Evolutionary conservation across 1,284 basidiomycete species (phyloP).

Genomic region (Abortiporus biennis): DNA sequence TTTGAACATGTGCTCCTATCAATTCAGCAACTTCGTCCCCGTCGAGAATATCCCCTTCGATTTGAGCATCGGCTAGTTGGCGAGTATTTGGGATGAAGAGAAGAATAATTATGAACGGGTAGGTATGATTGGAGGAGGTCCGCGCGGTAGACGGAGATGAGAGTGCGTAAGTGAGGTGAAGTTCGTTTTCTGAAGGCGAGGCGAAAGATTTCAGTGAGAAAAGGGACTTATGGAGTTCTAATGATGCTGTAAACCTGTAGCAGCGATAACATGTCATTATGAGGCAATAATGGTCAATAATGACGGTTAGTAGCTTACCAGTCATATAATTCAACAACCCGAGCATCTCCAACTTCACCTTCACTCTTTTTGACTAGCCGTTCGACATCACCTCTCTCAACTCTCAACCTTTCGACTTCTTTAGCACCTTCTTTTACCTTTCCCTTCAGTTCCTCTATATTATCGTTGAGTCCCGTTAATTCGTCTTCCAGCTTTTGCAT

Average conservation of each 20-base stretch:
- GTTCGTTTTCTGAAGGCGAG: conserved; percentile 65
- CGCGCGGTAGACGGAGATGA: too few relatives aligned
- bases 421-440: conserved; percentile 49
- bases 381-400: conserved; percentile 66
- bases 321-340: conserved; percentile 58
- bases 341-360: conserved; percentile 60
- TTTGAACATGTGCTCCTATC: conserved; percentile 56
- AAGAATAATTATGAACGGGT: conserved; percentile 40
- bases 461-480: conserved; percentile 33
- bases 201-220: conserved; percentile 55
- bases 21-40: conserved; percentile 48
- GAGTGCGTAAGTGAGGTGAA: conserved; percentile 59
- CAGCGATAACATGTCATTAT: conserved; percentile 1
- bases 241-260: conserved; percentile 61
- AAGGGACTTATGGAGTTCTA: conserved; percentile 58
- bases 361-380: conserved; percentile 54
- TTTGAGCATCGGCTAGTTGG: conserved; percentile 50
- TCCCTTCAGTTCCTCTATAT: conserved; percentile 49
- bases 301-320: conserved; percentile 41
- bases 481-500: conserved; percentile 70
- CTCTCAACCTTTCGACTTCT: conserved; percentile 57
- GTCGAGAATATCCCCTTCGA: conserved; percentile 40
- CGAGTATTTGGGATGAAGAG: conserved; percentile 66
- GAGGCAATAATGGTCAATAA: not conserved
- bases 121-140: conserved; percentile 28